phyloP scores from a whole-genome alignment of 306 rosid genomes.

The Rubus idaeus region DNA sequence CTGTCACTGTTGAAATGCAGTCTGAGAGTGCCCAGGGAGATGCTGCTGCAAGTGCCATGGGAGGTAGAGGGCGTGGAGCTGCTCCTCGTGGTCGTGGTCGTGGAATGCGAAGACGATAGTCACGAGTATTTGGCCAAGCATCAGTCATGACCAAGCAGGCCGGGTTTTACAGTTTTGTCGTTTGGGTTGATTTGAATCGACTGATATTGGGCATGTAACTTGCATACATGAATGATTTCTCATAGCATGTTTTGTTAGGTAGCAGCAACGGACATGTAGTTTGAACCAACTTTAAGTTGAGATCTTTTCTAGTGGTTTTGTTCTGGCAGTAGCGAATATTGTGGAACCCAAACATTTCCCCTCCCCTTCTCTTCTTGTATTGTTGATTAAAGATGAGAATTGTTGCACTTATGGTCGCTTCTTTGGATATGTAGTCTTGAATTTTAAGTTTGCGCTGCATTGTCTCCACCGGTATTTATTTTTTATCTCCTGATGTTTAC shows the following conservation, averaged over 20 bases:
- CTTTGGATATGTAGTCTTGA: neutral
- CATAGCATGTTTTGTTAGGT: neutral
- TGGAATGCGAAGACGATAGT: constrained; percentile 82
- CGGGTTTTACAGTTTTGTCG: constrained; percentile 12
- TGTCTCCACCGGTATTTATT: no score
- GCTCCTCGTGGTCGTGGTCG: constrained; percentile 80
- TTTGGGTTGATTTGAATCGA: constrained; percentile 1
- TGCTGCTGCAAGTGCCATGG: constrained; percentile 99
- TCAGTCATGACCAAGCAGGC: constrained; percentile 2
- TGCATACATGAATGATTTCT: neutral
- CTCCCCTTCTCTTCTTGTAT: neutral
- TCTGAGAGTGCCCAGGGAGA: constrained; percentile 99
- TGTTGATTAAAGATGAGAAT: constrained; percentile 1
- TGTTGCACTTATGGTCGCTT: neutral
- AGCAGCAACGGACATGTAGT: neutral
- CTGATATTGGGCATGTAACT: neutral
- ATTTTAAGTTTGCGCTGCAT: neutral
- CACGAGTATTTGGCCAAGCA: neutral
- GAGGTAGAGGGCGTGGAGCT: constrained; percentile 88
- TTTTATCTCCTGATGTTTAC: no score
- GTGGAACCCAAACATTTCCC: neutral
- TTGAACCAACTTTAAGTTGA: constrained; percentile 4
- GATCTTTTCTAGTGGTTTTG: neutral
- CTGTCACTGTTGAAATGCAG: constrained; percentile 40
- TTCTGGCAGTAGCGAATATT: neutral